Base-by-base conservation (phyloP, 768 basidiomycete species). In the Jaapia argillacea region DNA sequence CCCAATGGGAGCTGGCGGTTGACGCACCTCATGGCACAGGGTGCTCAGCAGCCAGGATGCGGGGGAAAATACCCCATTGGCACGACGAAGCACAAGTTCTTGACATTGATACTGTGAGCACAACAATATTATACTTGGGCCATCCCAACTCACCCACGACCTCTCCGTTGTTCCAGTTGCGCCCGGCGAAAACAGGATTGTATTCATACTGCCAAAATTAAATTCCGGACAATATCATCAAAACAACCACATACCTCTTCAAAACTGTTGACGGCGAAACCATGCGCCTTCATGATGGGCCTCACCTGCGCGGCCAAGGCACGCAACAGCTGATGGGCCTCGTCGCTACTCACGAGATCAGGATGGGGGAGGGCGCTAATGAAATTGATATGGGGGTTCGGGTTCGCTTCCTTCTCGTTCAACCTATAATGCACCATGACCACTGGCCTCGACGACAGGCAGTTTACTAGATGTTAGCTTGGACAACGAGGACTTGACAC, bases 121-220 rank as follows among this genome's bases (percentile, higher is more conserved):
- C n/a, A n/a, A n/a, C n/a, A n/a, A n/a, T 14, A 23, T 39, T n/a
- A 4, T 12, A 24, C 18, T n/a, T 28, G 25, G 28, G 13, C 20
- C 12, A 25, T 13, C 4, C 18, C 6, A 36, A 40, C 60, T 50
- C 48, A 84, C 85, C 86, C 45, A 91, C 64, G 6, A 77, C 80
- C 60, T 91, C 87, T 3, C 88, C 88, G 45, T 68, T 69, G 50
- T 87, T 85, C 87, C 87, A 91, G 56, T 89, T 90, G 39, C 87
- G 70, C 1, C 87, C 88, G 4, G 79, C 74, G 59, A 90, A 90
- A 4, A 90, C 83, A 12, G 51, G 53, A 55, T 90, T 90, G 54
- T 75, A 72, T 54, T 87, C 81, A 51, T 90, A 89, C 85, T 89
- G 52, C 24, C 28, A 41, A 24, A 13, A 20, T 44, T 7, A 45